Conservation (phyloP, 2,329 filamentous ascomycete genomes). For the Nakataea oryzae region DNA sequence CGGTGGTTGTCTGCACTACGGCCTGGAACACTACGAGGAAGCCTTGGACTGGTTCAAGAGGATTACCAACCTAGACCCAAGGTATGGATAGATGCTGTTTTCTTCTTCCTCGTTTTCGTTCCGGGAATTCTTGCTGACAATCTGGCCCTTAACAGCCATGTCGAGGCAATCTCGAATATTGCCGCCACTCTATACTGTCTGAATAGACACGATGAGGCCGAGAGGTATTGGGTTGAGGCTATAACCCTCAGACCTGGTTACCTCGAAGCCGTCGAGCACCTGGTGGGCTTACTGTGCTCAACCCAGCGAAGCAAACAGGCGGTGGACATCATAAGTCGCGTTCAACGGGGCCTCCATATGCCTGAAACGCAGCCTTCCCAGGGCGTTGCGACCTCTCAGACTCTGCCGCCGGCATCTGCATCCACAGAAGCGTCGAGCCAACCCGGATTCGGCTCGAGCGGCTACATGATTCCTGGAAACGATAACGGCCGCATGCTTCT, state of each 20-base stretch:
- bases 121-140: background rate
- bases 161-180: conserved; percentile 89
- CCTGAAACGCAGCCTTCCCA: conserved; percentile 5
- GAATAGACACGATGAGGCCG: conserved; percentile 71
- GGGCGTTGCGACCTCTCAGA: background rate
- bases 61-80: conserved; percentile 43
- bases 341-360: conserved; percentile 62
- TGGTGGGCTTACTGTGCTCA: conserved; percentile 77
- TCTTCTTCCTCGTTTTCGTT: background rate
- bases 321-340: conserved; percentile 73
- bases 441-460: conserved; percentile 62
- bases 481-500: conserved; percentile 91
- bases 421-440: conserved; percentile 8
- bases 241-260: conserved; percentile 76
- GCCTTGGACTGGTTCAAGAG: conserved; percentile 66
- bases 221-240: conserved; percentile 76
- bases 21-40: conserved; percentile 72
- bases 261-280: conserved; percentile 89
- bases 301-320: conserved; percentile 76
- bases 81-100: conserved; percentile 27
- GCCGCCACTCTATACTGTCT: conserved; percentile 83
- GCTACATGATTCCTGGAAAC: conserved; percentile 71
- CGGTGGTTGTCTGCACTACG: conserved; percentile 86
- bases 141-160: conserved; percentile 46
- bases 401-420: background rate